These are phyloP conservation scores for Raffaelea albimanens DNA, from an alignment of 2,329 filamentous ascomycete species.

Conservation along the genomic window DNA sequence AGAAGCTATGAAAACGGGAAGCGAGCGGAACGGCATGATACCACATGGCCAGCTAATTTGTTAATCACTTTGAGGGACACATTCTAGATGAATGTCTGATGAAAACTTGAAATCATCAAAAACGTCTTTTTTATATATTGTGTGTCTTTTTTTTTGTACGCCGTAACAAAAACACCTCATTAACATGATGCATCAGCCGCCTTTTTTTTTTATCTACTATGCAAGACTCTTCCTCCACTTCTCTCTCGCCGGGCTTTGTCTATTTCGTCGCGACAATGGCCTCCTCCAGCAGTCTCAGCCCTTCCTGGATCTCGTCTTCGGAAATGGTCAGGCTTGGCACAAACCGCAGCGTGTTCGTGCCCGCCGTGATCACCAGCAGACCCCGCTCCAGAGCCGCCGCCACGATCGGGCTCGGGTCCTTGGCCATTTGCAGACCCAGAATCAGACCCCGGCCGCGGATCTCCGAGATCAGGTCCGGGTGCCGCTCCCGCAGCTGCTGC, in stretches of 20 bases:
- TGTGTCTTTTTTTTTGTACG: neutral
- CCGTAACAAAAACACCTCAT: neutral
- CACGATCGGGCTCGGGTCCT: slow-evolving; percentile 65
- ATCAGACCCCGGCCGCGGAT: slow-evolving; percentile 78
- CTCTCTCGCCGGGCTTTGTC: neutral
- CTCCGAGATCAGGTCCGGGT: slow-evolving; percentile 65
- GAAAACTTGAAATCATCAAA: neutral
- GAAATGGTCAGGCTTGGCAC: slow-evolving; percentile 79
- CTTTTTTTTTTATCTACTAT: too few relatives aligned
- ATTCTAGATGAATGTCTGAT: too few relatives aligned
- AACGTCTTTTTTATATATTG: neutral
- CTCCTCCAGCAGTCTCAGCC: slow-evolving; percentile 65
- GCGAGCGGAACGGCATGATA: too few relatives aligned
- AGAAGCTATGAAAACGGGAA: too few relatives aligned
- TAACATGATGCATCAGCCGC: too few relatives aligned
- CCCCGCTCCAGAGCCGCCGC: slow-evolving; percentile 82
- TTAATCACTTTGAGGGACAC: too few relatives aligned
- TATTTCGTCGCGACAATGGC: slow-evolving; percentile 38
- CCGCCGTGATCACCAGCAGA: slow-evolving; percentile 82
- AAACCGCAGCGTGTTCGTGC: slow-evolving; percentile 84
- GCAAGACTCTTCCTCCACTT: too few relatives aligned
- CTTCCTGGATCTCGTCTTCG: slow-evolving; percentile 69
- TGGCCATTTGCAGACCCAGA: slow-evolving; percentile 71
- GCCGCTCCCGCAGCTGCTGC: slow-evolving; percentile 33
- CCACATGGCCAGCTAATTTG: too few relatives aligned